A percentile compares a stretch with the other conserved stretches of the same genome.
phyloP scores from a whole-genome alignment of 2,329 filamentous ascomycete species.

The Colletotrichum cereale region DNA sequence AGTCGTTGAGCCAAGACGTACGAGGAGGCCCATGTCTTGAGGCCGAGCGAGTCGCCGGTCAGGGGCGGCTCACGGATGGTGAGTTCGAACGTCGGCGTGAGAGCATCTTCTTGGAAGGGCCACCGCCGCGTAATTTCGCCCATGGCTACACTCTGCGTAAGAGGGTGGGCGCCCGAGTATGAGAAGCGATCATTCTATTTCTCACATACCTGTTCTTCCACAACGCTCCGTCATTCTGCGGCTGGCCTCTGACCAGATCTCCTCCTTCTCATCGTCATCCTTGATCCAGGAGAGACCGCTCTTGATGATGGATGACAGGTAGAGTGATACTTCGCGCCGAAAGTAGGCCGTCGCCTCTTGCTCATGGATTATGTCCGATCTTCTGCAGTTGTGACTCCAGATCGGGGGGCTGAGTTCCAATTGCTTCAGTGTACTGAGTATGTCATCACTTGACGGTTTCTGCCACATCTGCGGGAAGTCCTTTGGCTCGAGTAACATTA shows the following conservation, averaged over 20 bases:
- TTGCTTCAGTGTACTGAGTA: conserved; percentile 75
- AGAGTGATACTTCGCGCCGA: conserved; percentile 69
- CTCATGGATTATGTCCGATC: conserved; percentile 56
- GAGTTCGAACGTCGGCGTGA: conserved; percentile 67
- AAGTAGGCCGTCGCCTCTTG: conserved; percentile 58
- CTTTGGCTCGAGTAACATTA: conserved; percentile 52
- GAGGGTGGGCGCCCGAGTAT: neutral
- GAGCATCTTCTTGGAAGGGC: conserved; percentile 58
- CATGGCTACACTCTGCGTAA: conserved; percentile 57
- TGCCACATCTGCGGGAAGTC: conserved; percentile 89
- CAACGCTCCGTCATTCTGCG: conserved; percentile 86
- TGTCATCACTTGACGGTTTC: conserved; percentile 73
- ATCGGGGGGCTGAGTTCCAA: conserved; percentile 76
- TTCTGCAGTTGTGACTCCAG: conserved; percentile 68
- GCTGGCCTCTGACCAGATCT: conserved; percentile 83
- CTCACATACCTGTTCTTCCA: conserved; percentile 74
- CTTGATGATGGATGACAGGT: conserved; percentile 77
- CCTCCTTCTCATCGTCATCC: conserved; percentile 74
- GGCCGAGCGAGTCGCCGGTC: conserved; percentile 87
- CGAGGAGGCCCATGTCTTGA: conserved; percentile 96
- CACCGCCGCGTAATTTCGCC: conserved; percentile 68
- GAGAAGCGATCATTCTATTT: neutral
- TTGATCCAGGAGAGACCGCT: conserved; percentile 77
- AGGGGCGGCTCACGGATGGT: conserved; percentile 87
- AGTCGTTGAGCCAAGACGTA: conserved; percentile 86